Evolutionary conservation across 441 rosid genomes (phyloP).

Genomic region (Sinapis alba): DNA sequence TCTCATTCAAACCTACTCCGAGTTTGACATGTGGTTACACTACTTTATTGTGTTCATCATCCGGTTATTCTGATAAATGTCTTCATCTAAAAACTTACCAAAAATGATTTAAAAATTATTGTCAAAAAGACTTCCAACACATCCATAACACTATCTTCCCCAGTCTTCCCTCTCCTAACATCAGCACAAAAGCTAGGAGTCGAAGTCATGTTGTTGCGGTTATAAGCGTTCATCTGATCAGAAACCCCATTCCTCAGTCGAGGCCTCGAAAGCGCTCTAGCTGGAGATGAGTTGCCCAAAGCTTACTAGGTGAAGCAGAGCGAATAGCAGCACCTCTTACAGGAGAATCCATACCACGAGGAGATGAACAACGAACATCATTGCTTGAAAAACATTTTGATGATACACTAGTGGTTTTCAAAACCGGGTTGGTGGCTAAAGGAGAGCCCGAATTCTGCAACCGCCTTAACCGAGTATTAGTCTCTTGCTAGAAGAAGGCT

Average conservation of each 20-base stretch:
- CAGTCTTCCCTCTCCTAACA: constrained; percentile 65
- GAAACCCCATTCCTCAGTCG: constrained; percentile 53
- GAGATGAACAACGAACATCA: constrained; percentile 40
- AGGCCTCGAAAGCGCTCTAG: constrained; percentile 68
- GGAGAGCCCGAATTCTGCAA: constrained; percentile 58
- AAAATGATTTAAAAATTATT: no score
- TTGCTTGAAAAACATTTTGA: constrained; percentile 54
- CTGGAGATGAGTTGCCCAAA: constrained; percentile 57
- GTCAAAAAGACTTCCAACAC: constrained; percentile 22
- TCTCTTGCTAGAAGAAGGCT: constrained; percentile 61
- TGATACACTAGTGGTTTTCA: constrained; percentile 11
- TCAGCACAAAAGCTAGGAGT: constrained; percentile 79
- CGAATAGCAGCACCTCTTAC: constrained; percentile 47
- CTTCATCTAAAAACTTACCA: no score
- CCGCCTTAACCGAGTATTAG: constrained; percentile 64
- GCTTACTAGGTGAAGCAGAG: constrained; percentile 79
- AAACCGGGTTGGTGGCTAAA: no score
- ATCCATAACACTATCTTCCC: constrained; percentile 63
- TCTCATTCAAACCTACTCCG: no score
- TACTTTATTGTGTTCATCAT: no score
- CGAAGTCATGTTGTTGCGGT: constrained; percentile 49
- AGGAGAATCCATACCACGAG: constrained; percentile 61
- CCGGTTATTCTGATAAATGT: no score
- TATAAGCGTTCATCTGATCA: constrained; percentile 43
- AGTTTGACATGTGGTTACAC: no score